Percentiles rank a stretch among this genome's conserved stretches.
phyloP scores from a whole-genome alignment of 768 basidiomycete species.

The Piloderma croceum region DNA sequence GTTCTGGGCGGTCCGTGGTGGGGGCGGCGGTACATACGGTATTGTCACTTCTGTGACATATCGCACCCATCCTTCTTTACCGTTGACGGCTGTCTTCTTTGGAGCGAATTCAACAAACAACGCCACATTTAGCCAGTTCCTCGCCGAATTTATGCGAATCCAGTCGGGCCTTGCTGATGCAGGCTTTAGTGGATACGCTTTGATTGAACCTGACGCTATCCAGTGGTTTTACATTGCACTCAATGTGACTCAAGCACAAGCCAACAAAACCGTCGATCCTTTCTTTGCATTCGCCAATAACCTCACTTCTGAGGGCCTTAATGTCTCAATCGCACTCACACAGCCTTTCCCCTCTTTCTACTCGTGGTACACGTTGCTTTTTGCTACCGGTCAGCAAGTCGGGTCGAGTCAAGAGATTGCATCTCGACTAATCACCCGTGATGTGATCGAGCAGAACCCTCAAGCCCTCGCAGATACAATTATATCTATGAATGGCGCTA shows the following conservation, averaged over 20 bases:
- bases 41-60: too few relatives aligned
- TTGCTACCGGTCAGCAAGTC: conserved; percentile 9
- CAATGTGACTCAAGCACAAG: too few relatives aligned
- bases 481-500: too few relatives aligned
- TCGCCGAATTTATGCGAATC: conserved; percentile 31
- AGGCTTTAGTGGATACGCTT: conserved; percentile 40
- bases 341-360: conserved; percentile 22
- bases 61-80: conserved; percentile 34
- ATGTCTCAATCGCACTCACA: conserved; percentile 6
- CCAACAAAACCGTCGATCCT: conserved; percentile 28
- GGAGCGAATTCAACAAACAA: conserved; percentile 28
- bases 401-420: conserved; percentile 25
- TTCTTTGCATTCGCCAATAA: conserved; percentile 27
- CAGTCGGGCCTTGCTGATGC: conserved; percentile 34
- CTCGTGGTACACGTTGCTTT: conserved; percentile 14
- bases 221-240: conserved; percentile 21
- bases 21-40: conserved; percentile 37
- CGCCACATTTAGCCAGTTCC: conserved; percentile 22
- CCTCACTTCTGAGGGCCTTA: conserved; percentile 18
- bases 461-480: conserved; percentile 23
- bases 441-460: conserved; percentile 18
- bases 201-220: conserved; percentile 17
- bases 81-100: conserved; percentile 26
- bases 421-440: conserved; percentile 31
- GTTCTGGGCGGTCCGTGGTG: conserved; percentile 29